Percentiles rank a stretch among this genome's conserved stretches.
These are phyloP conservation scores for Colletotrichum chlorophyti DNA, from an alignment of 2,329 filamentous ascomycete genomes.

Conservation along the genomic window DNA sequence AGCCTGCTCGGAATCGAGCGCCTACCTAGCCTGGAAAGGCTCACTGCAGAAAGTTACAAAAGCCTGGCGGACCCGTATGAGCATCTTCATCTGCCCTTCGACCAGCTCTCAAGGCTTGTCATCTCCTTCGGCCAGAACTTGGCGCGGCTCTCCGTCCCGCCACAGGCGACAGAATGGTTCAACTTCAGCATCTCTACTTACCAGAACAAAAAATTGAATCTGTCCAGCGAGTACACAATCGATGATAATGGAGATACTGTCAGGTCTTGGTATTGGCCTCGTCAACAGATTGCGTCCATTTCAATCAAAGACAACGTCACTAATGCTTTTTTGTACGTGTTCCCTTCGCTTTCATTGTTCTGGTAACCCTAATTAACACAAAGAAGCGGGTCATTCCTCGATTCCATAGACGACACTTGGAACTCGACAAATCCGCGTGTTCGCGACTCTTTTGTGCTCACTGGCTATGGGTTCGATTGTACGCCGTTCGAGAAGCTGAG, in stretches of 20 bases:
- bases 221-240: background rate
- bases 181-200: background rate
- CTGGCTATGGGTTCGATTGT: too few species aligned
- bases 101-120: background rate
- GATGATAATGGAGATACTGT: background rate
- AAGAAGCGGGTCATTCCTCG: background rate
- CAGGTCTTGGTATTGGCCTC: background rate
- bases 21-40: background rate
- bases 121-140: background rate
- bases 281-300: background rate
- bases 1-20: background rate
- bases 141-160: background rate
- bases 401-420: background rate
- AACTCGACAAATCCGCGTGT: background rate
- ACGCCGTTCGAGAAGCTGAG: background rate
- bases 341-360: background rate
- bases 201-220: background rate
- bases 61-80: background rate
- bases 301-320: background rate
- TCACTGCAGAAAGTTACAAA: background rate
- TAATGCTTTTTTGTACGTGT: background rate
- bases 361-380: background rate
- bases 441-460: background rate
- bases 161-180: background rate
- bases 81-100: background rate